Conservation (phyloP, 768 basidiomycete genomes). For the Gloeophyllum trabeum region DNA sequence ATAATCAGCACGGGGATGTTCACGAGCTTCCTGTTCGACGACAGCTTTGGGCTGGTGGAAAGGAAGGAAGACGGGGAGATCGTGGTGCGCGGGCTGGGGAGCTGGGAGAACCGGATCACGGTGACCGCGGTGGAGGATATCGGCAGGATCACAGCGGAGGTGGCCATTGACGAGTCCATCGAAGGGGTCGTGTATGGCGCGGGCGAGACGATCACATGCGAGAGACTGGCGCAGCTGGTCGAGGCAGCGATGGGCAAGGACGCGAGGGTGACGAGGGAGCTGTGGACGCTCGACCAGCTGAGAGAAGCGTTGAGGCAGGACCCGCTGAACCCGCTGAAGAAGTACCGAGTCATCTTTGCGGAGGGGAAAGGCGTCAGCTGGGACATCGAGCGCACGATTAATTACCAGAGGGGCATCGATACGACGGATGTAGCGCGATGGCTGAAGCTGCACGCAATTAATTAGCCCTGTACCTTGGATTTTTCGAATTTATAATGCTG, state of each 20-base stretch:
- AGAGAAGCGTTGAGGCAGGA: conserved; percentile 9
- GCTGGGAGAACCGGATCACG: conserved; percentile 15
- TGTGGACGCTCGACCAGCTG: conserved; percentile 10
- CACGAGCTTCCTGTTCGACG: conserved; percentile 18
- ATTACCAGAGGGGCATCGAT: neutral
- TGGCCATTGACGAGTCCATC: conserved; percentile 8
- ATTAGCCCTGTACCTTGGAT: no score
- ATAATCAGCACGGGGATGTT: conserved; percentile 20
- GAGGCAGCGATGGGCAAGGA: conserved; percentile 6
- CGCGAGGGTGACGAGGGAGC: conserved; percentile 7
- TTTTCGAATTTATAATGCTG: no score
- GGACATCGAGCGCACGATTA: conserved; percentile 1
- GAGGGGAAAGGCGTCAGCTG: conserved; percentile 14
- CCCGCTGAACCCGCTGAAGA: conserved; percentile 11
- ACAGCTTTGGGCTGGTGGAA: conserved; percentile 16
- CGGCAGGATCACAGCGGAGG: conserved; percentile 14
- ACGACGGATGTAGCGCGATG: no score
- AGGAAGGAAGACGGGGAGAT: conserved; percentile 4
- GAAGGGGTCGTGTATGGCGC: conserved; percentile 17
- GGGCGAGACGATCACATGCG: conserved; percentile 19
- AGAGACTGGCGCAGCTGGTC: conserved; percentile 13
- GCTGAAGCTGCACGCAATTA: no score
- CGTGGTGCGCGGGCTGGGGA: conserved; percentile 14
- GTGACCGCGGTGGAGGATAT: conserved; percentile 19
- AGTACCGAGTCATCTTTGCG: conserved; percentile 16